A percentile compares a stretch with the other conserved stretches of the same genome.
Conservation (phyloP, 192 early-diverging fungal genomes). For the Gigaspora rosea region DNA sequence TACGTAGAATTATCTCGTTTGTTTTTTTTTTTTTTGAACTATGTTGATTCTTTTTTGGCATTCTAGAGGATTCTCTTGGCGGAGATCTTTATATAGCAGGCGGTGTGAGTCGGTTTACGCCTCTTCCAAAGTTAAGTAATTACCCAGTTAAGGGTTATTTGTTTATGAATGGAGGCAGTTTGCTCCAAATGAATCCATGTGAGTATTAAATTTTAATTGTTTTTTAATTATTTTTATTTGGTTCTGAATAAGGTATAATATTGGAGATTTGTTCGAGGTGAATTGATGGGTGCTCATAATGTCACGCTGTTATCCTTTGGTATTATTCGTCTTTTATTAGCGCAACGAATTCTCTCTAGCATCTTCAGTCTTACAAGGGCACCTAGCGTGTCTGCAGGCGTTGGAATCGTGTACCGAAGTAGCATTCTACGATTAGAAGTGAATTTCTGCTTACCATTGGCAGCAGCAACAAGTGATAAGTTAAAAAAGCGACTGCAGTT, state of each 20-base stretch:
- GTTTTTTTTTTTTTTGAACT: background rate
- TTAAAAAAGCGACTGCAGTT: slow-evolving; percentile 80
- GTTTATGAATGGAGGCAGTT: slow-evolving; percentile 84
- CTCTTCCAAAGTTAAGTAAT: slow-evolving; percentile 68
- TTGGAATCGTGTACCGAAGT: slow-evolving; percentile 87
- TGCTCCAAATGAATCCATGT: slow-evolving; percentile 57
- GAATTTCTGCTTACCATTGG: slow-evolving; percentile 85
- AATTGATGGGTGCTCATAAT: background rate
- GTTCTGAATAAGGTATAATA: background rate
- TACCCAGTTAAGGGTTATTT: slow-evolving; percentile 77
- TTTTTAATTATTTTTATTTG: background rate
- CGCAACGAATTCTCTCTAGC: slow-evolving; percentile 34
- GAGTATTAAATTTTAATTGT: slow-evolving; percentile 23
- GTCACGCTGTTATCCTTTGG: background rate
- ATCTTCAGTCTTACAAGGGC: slow-evolving; percentile 50
- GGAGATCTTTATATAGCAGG: slow-evolving; percentile 84
- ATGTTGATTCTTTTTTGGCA: background rate
- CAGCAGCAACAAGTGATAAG: slow-evolving; percentile 61
- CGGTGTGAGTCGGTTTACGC: slow-evolving; percentile 78
- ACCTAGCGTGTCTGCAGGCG: slow-evolving; percentile 75
- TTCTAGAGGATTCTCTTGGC: slow-evolving; percentile 74
- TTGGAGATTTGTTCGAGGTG: background rate
- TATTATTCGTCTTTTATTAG: background rate
- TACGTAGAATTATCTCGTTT: slow-evolving; percentile 35
- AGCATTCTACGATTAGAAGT: slow-evolving; percentile 85